A percentile compares a stretch with the other conserved stretches of the same genome.
Conservation (phyloP, 2,329 filamentous ascomycete genomes). For the Fusarium veterinarium region DNA sequence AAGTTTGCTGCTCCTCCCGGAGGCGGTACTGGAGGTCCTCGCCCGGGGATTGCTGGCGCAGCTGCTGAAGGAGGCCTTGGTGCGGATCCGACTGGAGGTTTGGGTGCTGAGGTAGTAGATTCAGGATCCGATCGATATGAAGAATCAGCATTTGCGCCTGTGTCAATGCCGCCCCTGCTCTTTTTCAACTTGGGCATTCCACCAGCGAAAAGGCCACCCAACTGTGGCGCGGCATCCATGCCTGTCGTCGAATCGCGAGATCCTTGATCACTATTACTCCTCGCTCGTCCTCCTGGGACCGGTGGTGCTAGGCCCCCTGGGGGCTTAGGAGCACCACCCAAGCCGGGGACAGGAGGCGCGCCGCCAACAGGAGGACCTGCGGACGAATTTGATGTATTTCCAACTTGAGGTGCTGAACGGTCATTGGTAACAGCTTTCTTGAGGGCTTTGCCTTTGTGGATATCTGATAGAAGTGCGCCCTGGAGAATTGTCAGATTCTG, state of each 20-base stretch:
- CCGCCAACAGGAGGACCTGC: constrained; percentile 72
- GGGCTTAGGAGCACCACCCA: constrained; percentile 59
- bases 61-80: constrained; percentile 59
- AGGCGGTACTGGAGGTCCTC: constrained; percentile 51
- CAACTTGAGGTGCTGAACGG: constrained; percentile 81
- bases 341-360: constrained; percentile 82
- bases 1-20: constrained; percentile 62
- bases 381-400: constrained; percentile 51
- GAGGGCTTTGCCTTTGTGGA: constrained; percentile 80
- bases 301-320: constrained; percentile 78
- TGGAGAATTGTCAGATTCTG: constrained; percentile 52
- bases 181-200: constrained; percentile 97
- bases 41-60: constrained; percentile 37
- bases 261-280: constrained; percentile 85
- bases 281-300: constrained; percentile 74
- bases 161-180: constrained; percentile 81
- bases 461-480: constrained; percentile 90
- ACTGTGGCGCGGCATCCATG: constrained; percentile 76
- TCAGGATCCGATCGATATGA: constrained; percentile 83
- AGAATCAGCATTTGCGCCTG: constrained; percentile 68
- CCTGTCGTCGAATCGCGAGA: constrained; percentile 57
- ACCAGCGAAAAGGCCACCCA: constrained; percentile 89
- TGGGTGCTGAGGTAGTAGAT: constrained; percentile 54
- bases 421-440: constrained; percentile 94
- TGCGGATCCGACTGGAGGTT: constrained; percentile 70